Evolutionary conservation across 1,284 basidiomycete species (phyloP), one percentile per base, ranked within the genome.

Genomic region (Marasmius oreades): DNA sequence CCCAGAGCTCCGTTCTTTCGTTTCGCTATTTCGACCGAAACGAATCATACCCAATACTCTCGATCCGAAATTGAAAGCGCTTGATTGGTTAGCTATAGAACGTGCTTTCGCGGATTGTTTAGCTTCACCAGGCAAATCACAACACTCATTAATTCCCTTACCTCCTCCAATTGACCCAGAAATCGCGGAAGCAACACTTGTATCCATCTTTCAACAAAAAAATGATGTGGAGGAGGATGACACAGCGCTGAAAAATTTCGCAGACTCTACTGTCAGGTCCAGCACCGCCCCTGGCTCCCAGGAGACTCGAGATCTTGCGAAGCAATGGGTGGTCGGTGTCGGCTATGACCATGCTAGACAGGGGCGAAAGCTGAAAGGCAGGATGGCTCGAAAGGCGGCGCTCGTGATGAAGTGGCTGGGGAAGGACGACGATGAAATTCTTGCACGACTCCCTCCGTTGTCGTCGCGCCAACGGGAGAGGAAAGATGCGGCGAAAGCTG

Each of bases 31-130:
- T 70, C 80, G 79, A 22, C 94, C 94, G 0, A 77, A 72, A 20
- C 75, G 80, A 1, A 70, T 96, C 1, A 80, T 92, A 1, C 93
- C 93, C 0, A 95, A 95, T 64, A 90, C 90, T 0, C 78, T 95
- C 5, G 77, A 86, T 26, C 81, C 85, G 0, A 70, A 73, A 1
- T 66, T 88, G 3, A 66, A 75, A 12, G 82, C 85, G 3, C 72
- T 90, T 5, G 91, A 94, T 62, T 90, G 86, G 80, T 77, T 78
- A 1, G 81, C 78, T 54, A 83, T 94, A 56, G 76, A 85, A 16
- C 68, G 73, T 2, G 84, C 90, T 70, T 93, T 95, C 64, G 72
- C 71, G 0, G 73, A 75, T 23, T 84, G 77, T 59, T 69, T 92
- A 20, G 53, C 67, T 59, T 44, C 62, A 45, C 18, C 42, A 45